Conservation (phyloP, 768 basidiomycete species). For the Psilocybe sp. region DNA sequence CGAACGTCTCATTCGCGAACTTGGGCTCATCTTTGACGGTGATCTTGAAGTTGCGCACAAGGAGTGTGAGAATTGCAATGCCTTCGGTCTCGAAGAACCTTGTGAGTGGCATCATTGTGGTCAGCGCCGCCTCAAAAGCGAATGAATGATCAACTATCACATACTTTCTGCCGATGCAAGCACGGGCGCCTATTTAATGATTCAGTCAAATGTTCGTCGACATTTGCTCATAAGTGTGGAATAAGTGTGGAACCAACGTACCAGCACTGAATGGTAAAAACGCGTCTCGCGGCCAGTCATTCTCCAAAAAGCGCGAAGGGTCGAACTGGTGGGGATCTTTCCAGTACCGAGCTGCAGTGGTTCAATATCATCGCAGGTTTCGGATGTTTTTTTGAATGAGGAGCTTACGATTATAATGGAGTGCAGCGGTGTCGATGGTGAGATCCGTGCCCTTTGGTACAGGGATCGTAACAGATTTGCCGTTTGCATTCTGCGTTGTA, state of each 20-base stretch:
- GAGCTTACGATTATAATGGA: conserved; percentile 51
- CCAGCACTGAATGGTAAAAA: conserved; percentile 52
- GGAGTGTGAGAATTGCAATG: conserved; percentile 46
- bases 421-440: conserved; percentile 32
- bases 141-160: background rate
- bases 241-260: conserved; percentile 4
- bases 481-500: conserved; percentile 29
- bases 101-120: conserved; percentile 1
- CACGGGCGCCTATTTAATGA: conserved; percentile 14
- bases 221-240: background rate
- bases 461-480: conserved; percentile 34
- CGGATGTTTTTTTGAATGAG: background rate
- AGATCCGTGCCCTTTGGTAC: conserved; percentile 41
- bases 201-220: background rate
- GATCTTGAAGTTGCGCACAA: conserved; percentile 45
- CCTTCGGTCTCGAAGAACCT: conserved; percentile 55
- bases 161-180: conserved; percentile 22
- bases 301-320: conserved; percentile 42
- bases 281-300: conserved; percentile 51
- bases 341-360: conserved; percentile 56
- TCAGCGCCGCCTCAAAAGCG: background rate
- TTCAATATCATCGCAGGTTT: background rate
- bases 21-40: conserved; percentile 49
- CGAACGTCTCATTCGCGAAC: conserved; percentile 44
- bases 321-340: conserved; percentile 46